These are phyloP conservation scores for Euptelea pleiosperma DNA, from an alignment of 164 flowering plant species.

Conservation along the genomic window DNA sequence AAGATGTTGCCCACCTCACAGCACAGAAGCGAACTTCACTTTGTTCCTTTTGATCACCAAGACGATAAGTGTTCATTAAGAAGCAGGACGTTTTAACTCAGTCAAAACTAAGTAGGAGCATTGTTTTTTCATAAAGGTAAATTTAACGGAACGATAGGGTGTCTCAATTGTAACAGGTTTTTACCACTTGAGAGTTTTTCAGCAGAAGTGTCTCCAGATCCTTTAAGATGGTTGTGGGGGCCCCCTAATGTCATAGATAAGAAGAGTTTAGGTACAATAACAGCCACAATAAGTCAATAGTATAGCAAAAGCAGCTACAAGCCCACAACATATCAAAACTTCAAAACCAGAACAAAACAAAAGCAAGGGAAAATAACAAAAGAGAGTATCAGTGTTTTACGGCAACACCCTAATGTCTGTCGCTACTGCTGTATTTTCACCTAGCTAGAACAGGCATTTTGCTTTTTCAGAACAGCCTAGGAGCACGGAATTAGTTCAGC, in stretches of 20 bases:
- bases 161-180: conserved; percentile 1
- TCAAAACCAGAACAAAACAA: not conserved
- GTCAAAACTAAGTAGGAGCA: not conserved
- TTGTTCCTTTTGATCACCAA: conserved; percentile 58
- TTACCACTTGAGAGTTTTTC: conserved; percentile 73
- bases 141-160: too few relatives aligned
- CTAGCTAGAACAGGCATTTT: too few relatives aligned
- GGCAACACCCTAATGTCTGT: not conserved
- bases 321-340: too few relatives aligned
- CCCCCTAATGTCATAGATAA: conserved; percentile 52
- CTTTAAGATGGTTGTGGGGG: conserved; percentile 52
- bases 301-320: too few relatives aligned
- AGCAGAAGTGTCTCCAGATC: conserved; percentile 77
- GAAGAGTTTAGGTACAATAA: conserved; percentile 12
- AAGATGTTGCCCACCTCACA: conserved; percentile 90
- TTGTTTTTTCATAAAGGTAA: too few relatives aligned
- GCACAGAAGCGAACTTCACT: conserved; percentile 95
- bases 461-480: too few relatives aligned
- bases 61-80: conserved; percentile 1
- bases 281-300: not conserved
- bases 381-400: not conserved
- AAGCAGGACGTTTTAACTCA: conserved; percentile 6
- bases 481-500: too few relatives aligned
- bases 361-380: not conserved
- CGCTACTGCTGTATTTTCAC: too few relatives aligned